These are phyloP conservation scores for Escovopsis sp. DNA, from an alignment of 2,329 filamentous ascomycete genomes.

Conservation along the genomic window DNA sequence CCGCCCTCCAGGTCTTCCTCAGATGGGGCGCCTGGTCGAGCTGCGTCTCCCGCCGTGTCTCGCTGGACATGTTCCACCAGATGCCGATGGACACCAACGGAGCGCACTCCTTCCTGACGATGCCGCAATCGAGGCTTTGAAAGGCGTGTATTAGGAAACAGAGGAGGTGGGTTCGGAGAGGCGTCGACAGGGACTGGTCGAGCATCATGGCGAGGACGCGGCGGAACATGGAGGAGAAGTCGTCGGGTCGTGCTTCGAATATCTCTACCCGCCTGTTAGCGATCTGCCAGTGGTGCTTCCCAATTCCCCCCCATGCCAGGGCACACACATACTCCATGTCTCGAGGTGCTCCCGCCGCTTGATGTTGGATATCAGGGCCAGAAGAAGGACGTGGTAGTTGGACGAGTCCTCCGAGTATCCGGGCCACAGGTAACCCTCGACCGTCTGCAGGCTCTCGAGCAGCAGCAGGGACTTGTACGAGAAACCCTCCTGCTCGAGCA, in stretches of 20 bases:
- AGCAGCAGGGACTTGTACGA: slow-evolving; percentile 61
- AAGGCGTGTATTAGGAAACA: slow-evolving; percentile 85
- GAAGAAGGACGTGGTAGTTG: slow-evolving; percentile 79
- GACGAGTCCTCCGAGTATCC: slow-evolving; percentile 79
- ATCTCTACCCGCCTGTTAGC: slow-evolving; percentile 35
- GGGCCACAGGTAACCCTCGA: slow-evolving; percentile 94
- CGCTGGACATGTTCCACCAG: slow-evolving; percentile 84
- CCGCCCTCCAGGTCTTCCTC: slow-evolving; percentile 81
- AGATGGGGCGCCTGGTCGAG: slow-evolving; percentile 61
- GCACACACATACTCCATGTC: slow-evolving; percentile 55
- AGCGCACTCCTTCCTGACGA: slow-evolving; percentile 92
- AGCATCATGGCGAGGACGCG: slow-evolving; percentile 78
- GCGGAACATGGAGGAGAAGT: slow-evolving; percentile 82
- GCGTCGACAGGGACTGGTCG: slow-evolving; percentile 49
- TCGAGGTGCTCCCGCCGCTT: slow-evolving; percentile 78
- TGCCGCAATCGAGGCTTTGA: slow-evolving; percentile 76
- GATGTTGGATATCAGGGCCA: slow-evolving; percentile 73
- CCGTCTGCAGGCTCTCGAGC: slow-evolving; percentile 76
- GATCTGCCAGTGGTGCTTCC: neutral
- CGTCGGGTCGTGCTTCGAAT: slow-evolving; percentile 61
- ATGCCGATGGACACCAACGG: slow-evolving; percentile 87
- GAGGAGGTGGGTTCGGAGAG: slow-evolving; percentile 68
- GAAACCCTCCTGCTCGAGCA: slow-evolving; percentile 70
- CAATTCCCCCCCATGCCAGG: neutral
- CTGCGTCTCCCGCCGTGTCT: slow-evolving; percentile 55